Evolutionary conservation across 371 early-diverging fungal species (phyloP).

Genomic region (Phascolomyces articulosus): DNA sequence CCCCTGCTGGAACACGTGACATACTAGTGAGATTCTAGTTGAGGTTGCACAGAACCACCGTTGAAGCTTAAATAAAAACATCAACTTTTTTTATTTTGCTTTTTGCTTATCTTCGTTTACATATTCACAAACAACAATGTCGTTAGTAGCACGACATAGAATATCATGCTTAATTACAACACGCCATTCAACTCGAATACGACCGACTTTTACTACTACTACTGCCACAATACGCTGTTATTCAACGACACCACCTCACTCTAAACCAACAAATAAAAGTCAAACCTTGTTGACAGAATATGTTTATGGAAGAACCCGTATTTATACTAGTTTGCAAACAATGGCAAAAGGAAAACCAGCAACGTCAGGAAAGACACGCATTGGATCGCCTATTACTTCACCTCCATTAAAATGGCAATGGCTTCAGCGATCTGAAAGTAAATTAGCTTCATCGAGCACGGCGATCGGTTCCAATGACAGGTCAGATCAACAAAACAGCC

Average conservation of each 20-base stretch:
- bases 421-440: conserved; percentile 25
- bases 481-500: neutral
- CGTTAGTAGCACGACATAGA: neutral
- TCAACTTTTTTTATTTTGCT: no score
- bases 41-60: no score
- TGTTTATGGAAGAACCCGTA: conserved; percentile 59
- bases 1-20: no score
- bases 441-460: conserved; percentile 3
- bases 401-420: conserved; percentile 55
- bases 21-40: no score
- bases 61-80: no score
- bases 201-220: neutral
- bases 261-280: neutral
- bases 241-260: neutral
- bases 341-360: conserved; percentile 48
- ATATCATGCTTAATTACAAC: neutral
- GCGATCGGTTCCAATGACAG: neutral
- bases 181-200: neutral
- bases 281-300: conserved; percentile 49
- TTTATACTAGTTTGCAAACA: conserved; percentile 54
- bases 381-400: conserved; percentile 46
- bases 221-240: neutral
- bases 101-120: no score
- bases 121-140: no score
- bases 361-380: conserved; percentile 36